These are phyloP conservation scores for Chlorella sp. DNA, from an alignment of 139 green algal genomes.

Conservation along the genomic window DNA sequence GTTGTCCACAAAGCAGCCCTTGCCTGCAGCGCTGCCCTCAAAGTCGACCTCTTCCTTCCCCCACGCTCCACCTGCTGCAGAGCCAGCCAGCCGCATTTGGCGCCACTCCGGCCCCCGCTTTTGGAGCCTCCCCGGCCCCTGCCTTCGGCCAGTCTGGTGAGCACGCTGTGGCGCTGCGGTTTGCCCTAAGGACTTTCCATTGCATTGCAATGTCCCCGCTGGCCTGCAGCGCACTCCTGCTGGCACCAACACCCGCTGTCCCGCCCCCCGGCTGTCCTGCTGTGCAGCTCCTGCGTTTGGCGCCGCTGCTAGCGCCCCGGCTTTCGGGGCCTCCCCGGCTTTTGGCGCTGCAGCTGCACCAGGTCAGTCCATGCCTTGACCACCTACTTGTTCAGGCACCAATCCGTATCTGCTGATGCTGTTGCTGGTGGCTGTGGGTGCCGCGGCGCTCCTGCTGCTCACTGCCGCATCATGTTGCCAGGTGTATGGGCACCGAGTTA, in stretches of 20 bases:
- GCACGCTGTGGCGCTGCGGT: no score
- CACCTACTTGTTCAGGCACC: no score
- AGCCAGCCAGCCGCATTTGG: conserved; percentile 7
- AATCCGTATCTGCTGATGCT: no score
- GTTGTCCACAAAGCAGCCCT: no score
- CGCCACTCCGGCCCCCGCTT: conserved; percentile 12
- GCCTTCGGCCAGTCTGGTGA: conserved; percentile 58
- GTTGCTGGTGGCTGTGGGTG: no score
- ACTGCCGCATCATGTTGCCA: no score
- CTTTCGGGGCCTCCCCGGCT: conserved; percentile 55
- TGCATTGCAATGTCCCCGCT: no score
- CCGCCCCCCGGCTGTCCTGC: not conserved
- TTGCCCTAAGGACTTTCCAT: no score
- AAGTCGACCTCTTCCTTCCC: not conserved
- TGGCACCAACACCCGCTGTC: no score
- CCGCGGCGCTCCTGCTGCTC: no score
- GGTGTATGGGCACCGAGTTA: no score
- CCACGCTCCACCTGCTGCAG: not conserved
- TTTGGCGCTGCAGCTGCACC: conserved; percentile 34
- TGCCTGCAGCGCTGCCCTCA: not conserved
- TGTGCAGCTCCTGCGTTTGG: conserved; percentile 53
- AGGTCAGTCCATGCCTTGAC: not conserved
- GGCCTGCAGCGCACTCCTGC: no score
- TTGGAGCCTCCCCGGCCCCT: conserved; percentile 47
- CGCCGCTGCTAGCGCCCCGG: conserved; percentile 30